Base-by-base conservation (phyloP, 352 stramenopile genomes). In the Pythium aphanidermatum region DNA sequence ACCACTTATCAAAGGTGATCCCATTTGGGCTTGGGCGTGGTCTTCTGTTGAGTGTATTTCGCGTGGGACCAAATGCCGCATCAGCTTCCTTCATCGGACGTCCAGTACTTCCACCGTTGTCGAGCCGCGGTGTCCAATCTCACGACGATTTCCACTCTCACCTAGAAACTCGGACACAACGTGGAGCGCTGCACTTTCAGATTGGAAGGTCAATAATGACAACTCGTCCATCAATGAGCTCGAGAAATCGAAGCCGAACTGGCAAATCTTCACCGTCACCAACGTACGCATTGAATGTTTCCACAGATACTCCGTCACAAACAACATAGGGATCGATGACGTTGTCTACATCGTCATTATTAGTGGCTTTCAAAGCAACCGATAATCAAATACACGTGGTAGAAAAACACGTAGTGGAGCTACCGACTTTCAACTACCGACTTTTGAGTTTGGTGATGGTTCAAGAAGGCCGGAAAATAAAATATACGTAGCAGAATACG, bases 11-110 rank as follows among this genome's bases (percentile, higher is more conserved):
- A 32, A 37, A 13, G 14, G 41, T 46, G 14, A 29, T 29, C 39
- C 7, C 1, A 28, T 25, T 20, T 32, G 48, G 48, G 2, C 38
- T 16, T 47, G 51, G 40, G 6, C 5, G 2, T 41, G 25, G 34
- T 41, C 9, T 25, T 8, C 20, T 16, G 37, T 59, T 30, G 16
- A 25, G 51, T 29, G 51, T 65, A 7, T 0, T 7, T 35, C 13
- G 2, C 1, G 29, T 16, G 26, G 57, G 57, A 2, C 57, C 57
- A 26, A 50, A 65, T 3, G 36, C 49, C 34, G 51, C 47, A 42
- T 65, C 51, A n/a, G 57, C 57, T 36, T 65, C 57, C 32, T 65
- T 65, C n/a, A 45, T 13, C 6, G 36, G 57, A 7, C 27, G 7
- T 1, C 17, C 55, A 44, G 6, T 17, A 29, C 37, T 51, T 34